phyloP scores from a whole-genome alignment of 331 rosid species.

The Stylosanthes scabra region DNA sequence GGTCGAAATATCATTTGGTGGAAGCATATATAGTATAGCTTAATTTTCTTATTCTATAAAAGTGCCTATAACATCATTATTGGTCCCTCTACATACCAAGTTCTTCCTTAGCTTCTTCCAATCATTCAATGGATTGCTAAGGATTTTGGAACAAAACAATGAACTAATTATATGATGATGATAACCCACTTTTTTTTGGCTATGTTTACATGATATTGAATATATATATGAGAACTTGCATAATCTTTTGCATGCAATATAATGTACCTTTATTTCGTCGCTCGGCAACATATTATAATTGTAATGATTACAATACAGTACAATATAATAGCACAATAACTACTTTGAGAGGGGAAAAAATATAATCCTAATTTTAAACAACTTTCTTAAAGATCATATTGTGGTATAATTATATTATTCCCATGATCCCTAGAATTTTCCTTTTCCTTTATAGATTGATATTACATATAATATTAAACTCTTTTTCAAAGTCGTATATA shows the following conservation, averaged over 20 bases:
- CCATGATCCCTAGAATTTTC: not conserved
- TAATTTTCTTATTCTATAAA: too few species aligned
- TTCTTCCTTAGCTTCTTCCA: too few species aligned
- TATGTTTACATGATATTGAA: too few species aligned
- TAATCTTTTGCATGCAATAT: not conserved
- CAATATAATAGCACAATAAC: too few species aligned
- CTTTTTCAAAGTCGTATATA: too few species aligned
- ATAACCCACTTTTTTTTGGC: slow-evolving; percentile 4
- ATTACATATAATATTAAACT: too few species aligned
- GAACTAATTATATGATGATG: slow-evolving; percentile 15
- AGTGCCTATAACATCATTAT: too few species aligned
- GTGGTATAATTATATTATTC: not conserved
- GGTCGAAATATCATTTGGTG: too few species aligned
- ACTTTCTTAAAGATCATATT: not conserved
- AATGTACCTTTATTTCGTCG: not conserved
- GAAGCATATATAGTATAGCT: too few species aligned
- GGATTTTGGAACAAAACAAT: not conserved
- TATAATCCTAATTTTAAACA: not conserved
- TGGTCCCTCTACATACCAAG: too few species aligned
- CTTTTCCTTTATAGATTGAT: too few species aligned
- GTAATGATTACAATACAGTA: too few species aligned
- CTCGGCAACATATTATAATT: not conserved
- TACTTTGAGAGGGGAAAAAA: slow-evolving; percentile 18
- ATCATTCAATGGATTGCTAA: not conserved
- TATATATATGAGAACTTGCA: not conserved